A percentile compares a stretch with the other conserved stretches of the same genome.
Evolutionary conservation across 768 basidiomycete genomes (phyloP).

Genomic region (Termitomyces sp.): DNA sequence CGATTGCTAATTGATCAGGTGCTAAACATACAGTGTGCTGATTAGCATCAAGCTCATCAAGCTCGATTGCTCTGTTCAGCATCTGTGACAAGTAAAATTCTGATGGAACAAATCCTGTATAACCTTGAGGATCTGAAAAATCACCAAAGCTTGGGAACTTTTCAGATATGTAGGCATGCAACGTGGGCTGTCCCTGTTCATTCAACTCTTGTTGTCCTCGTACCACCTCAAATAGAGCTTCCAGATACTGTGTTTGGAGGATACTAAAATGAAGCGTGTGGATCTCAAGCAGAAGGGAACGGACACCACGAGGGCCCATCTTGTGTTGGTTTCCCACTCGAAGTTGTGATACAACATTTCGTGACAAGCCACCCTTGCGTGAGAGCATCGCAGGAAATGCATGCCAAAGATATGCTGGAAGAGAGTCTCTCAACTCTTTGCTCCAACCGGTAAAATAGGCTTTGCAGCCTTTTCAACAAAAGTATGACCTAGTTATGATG

Average conservation of each 20-base stretch:
- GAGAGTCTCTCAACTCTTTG: constrained; percentile 8
- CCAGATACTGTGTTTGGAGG: constrained; percentile 18
- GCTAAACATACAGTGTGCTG: constrained; percentile 20
- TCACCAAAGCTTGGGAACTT: constrained; percentile 15
- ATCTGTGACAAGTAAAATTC: constrained; percentile 18
- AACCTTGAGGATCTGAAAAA: constrained; percentile 11
- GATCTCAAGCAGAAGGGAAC: constrained; percentile 15
- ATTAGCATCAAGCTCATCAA: constrained; percentile 19
- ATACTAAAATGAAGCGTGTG: constrained; percentile 18
- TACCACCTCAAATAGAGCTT: constrained; percentile 12
- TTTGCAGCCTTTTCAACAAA: constrained; percentile 17
- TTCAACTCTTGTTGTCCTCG: background rate
- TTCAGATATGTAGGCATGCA: background rate
- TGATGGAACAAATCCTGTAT: constrained; percentile 20
- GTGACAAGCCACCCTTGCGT: constrained; percentile 12
- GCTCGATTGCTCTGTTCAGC: constrained; percentile 20
- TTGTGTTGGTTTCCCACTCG: constrained; percentile 22
- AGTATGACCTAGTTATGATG: constrained; percentile 22
- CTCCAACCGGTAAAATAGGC: constrained; percentile 8
- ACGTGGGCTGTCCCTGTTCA: background rate
- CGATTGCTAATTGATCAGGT: constrained; percentile 19
- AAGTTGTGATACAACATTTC: constrained; percentile 12
- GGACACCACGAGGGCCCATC: constrained; percentile 20
- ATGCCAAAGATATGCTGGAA: constrained; percentile 16
- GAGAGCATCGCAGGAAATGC: constrained; percentile 17